These are phyloP conservation scores for Fragaria ananassa DNA, from an alignment of 306 rosid species.

Conservation along the genomic window DNA sequence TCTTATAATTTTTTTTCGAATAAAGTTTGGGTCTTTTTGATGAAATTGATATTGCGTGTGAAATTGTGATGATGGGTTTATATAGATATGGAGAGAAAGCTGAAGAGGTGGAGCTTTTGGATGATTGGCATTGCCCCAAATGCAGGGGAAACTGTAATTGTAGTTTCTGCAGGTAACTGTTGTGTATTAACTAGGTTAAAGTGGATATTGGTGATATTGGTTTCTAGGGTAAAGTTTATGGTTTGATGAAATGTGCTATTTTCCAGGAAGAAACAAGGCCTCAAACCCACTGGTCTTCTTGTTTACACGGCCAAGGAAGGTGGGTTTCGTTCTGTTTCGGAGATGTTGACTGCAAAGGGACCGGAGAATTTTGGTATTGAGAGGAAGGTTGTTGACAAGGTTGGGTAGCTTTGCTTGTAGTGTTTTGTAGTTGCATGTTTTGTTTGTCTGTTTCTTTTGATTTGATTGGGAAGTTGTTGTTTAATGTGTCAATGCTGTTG, in stretches of 20 bases:
- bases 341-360: constrained; percentile 37
- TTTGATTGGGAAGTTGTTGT: background rate
- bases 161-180: constrained; percentile 66
- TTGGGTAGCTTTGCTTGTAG: constrained; percentile 9
- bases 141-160: constrained; percentile 77
- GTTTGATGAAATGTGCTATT: background rate
- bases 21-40: background rate
- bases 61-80: background rate
- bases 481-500: background rate
- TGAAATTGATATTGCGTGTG: background rate
- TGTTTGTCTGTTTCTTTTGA: background rate
- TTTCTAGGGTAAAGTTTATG: constrained; percentile 12
- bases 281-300: constrained; percentile 62
- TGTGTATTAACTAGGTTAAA: background rate
- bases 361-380: constrained; percentile 26
- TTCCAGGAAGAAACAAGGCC: constrained; percentile 65
- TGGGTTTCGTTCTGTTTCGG: constrained; percentile 65
- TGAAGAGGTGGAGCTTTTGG: constrained; percentile 35
- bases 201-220: background rate
- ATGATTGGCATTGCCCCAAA: constrained; percentile 70
- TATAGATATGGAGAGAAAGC: constrained; percentile 72
- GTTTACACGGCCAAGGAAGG: constrained; percentile 43
- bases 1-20: background rate
- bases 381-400: constrained; percentile 25
- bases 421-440: background rate